Percentiles rank a stretch among this genome's conserved stretches.
These are phyloP conservation scores for Silybum marianum DNA, from an alignment of 129 eudicot genomes.

Conservation along the genomic window DNA sequence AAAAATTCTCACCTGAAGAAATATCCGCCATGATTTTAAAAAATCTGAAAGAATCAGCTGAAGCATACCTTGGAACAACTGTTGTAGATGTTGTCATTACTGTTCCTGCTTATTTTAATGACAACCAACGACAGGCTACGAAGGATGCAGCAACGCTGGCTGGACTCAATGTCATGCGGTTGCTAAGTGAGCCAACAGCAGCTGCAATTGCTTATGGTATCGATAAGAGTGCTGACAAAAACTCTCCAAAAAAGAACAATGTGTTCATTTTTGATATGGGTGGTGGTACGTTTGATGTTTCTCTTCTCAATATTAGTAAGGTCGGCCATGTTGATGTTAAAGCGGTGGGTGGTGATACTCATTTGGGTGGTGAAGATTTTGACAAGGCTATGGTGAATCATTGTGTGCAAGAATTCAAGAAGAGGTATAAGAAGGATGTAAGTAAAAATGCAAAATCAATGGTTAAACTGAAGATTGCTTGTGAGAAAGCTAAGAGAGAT, in stretches of 20 bases:
- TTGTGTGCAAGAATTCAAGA: background rate
- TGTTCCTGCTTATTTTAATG: constrained; percentile 30
- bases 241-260: background rate
- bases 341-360: too few species aligned
- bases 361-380: too few species aligned
- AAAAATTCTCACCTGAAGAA: too few species aligned
- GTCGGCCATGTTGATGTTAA: too few species aligned
- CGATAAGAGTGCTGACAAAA: too few species aligned
- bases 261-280: background rate
- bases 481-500: constrained; percentile 2
- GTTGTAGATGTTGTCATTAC: constrained; percentile 27
- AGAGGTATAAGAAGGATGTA: background rate
- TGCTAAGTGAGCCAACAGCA: too few species aligned
- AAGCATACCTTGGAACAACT: constrained; percentile 14
- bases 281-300: background rate
- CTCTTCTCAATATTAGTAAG: background rate
- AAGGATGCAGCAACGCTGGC: constrained; percentile 21
- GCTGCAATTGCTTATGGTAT: too few species aligned
- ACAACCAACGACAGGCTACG: constrained; percentile 18
- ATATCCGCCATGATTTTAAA: too few species aligned
- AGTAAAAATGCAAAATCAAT: background rate
- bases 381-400: too few species aligned
- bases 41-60: too few species aligned
- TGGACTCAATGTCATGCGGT: constrained; percentile 8
- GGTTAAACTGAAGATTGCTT: background rate